Percentiles rank a stretch among this genome's conserved stretches.
Evolutionary conservation across 768 basidiomycete genomes (phyloP).

Genomic region (Hygrophorus russula): DNA sequence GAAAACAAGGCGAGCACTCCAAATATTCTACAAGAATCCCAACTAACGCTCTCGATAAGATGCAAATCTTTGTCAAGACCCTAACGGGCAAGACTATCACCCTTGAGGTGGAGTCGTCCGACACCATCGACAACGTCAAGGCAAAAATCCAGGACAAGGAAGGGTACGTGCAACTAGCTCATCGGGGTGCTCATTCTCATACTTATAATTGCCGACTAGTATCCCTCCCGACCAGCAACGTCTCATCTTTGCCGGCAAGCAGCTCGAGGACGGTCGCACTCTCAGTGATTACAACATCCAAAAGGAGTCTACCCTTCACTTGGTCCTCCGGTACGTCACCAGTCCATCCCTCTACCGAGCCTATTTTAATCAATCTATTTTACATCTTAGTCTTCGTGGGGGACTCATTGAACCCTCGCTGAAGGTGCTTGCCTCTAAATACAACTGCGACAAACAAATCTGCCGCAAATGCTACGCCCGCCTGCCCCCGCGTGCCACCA

Average conservation of each 20-base stretch:
- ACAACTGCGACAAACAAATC: conserved; percentile 99
- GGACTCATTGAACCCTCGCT: conserved; percentile 99
- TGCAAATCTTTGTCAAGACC: conserved; percentile 62
- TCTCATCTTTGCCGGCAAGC: conserved; percentile 96
- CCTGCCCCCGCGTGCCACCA: conserved; percentile 97
- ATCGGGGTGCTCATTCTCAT: neutral
- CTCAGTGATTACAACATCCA: conserved; percentile 97
- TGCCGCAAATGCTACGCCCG: conserved; percentile 99
- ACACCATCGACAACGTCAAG: conserved; percentile 96
- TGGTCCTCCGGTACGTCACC: conserved; percentile 79
- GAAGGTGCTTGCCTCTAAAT: conserved; percentile 93
- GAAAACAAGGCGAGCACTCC: too few species aligned
- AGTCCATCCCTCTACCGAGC: too few species aligned
- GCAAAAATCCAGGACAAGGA: conserved; percentile 53
- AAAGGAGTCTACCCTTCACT: conserved; percentile 95
- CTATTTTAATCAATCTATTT: too few species aligned
- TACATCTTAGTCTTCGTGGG: conserved; percentile 67
- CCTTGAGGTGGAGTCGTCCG: conserved; percentile 94
- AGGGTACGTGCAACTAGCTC: conserved; percentile 25
- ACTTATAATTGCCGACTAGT: conserved; percentile 21
- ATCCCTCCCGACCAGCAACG: conserved; percentile 95
- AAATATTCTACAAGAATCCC: neutral
- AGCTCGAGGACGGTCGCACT: conserved; percentile 96
- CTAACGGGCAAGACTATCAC: conserved; percentile 97
- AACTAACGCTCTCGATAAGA: conserved; percentile 14